Base-by-base conservation (phyloP, 1,139 yeast genomes). In the Saccharomyces hybrid region DNA sequence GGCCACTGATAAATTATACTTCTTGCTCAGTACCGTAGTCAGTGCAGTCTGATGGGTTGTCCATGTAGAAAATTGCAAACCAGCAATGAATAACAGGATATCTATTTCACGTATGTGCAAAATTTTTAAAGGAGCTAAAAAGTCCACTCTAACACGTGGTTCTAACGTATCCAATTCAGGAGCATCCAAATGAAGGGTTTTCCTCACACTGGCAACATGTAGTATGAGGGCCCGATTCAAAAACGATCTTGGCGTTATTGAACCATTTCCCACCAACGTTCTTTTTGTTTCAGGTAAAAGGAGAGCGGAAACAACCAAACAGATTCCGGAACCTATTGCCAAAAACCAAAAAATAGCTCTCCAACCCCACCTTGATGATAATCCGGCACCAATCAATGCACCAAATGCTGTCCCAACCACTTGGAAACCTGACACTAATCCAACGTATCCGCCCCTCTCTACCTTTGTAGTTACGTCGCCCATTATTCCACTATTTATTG, bases 221-320 rank as follows among this genome's bases (percentile, higher is more conserved):
- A 79, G 58, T 0, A 75, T 64, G 1, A 84, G 83, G 7, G 83
- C 76, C 53, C 66, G 67, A 56, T 77, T 76, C 27, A 73, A 53
- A 16, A 71, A 51, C 2, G 56, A 58, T 23, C 61, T 61, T 0
- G 90, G 89, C 1, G 64, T 63, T 0, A 79, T 66, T 4, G 85
- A 77, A 2, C 85, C 82, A 64, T 86, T 85, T 0, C 93, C 95
- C 2, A 83, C 91, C 8, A 84, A 67, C 0, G 79, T 69, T 55
- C 95, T 73, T 56, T 80, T 81, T 0, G 96, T 88, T 63, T 88
- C 96, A 0, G 95, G 95, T 11, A 87, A 64, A 0, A 77, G 51
- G 1, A 82, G 27, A 2, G 76, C 64, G 1, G 75, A 74, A 1
- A 16, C 20, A 16, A 16, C 20, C 20, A 16, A 16, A 16, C 20